A percentile compares a stretch with the other conserved stretches of the same genome.
These are phyloP conservation scores for Trichophaea hybrida DNA, from an alignment of 2,329 filamentous ascomycete genomes.

Conservation along the genomic window DNA sequence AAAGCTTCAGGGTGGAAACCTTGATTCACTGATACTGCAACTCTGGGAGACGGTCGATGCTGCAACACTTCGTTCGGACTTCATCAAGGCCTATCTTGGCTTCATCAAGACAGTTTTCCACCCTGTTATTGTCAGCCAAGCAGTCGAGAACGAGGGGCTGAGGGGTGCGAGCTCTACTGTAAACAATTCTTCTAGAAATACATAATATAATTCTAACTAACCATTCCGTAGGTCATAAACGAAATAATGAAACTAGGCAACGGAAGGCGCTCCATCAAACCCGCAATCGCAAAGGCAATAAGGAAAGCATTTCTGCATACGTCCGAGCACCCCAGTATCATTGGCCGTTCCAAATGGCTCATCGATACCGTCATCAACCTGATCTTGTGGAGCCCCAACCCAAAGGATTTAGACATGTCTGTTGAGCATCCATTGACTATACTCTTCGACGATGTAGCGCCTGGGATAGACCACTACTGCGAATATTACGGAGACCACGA, in stretches of 20 bases:
- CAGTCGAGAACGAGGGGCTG: slow-evolving; percentile 2
- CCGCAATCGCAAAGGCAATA: slow-evolving; percentile 23
- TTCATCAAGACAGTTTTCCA: slow-evolving; percentile 17
- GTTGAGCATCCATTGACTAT: slow-evolving; percentile 20
- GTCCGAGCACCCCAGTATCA: slow-evolving; percentile 8
- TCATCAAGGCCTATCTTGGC: slow-evolving; percentile 8
- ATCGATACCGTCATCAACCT: slow-evolving; percentile 22
- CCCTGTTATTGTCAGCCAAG: slow-evolving; percentile 7
- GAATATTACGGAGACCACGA: slow-evolving; percentile 25
- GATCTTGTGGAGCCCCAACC: slow-evolving; percentile 17
- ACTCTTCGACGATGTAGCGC: slow-evolving; percentile 22
- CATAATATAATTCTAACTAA: background rate
- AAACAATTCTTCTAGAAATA: background rate
- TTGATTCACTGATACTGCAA: slow-evolving; percentile 14
- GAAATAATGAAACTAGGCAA: slow-evolving; percentile 21
- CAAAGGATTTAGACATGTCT: slow-evolving; percentile 25
- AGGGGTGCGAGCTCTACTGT: slow-evolving; percentile 3
- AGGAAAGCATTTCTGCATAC: slow-evolving; percentile 20
- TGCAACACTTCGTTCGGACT: slow-evolving; percentile 11
- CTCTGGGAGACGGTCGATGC: slow-evolving; percentile 18
- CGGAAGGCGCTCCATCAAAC: slow-evolving; percentile 23
- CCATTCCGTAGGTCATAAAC: slow-evolving; percentile 15
- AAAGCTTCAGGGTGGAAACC: background rate
- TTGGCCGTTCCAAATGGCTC: slow-evolving; percentile 23
- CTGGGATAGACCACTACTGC: slow-evolving; percentile 15